These are phyloP conservation scores for Pythium aphanidermatum DNA, from an alignment of 352 stramenopile species.

Conservation along the genomic window DNA sequence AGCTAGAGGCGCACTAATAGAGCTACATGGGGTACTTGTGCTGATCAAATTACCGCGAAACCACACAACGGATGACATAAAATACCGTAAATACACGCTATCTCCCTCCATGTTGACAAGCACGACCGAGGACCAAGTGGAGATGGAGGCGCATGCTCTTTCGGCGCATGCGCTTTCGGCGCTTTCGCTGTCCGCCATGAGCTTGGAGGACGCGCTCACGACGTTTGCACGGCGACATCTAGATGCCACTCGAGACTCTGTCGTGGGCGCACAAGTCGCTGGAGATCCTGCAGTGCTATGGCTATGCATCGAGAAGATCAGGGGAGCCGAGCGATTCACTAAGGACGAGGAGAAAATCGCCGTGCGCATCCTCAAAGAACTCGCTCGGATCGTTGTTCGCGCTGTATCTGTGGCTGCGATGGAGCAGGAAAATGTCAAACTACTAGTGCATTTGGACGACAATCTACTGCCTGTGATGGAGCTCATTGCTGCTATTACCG, in stretches of 20 bases:
- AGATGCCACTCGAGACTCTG: background rate
- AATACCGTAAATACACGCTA: too few relatives aligned
- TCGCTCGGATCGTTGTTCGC: conserved; percentile 14
- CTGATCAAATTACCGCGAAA: too few relatives aligned
- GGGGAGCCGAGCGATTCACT: background rate
- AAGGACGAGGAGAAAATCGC: conserved; percentile 11
- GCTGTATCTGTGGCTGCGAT: background rate
- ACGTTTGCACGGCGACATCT: background rate
- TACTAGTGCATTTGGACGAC: conserved; percentile 21
- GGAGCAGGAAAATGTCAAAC: conserved; percentile 9
- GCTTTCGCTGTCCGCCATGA: too few relatives aligned
- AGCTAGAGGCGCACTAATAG: conserved; percentile 20
- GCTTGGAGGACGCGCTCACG: too few relatives aligned
- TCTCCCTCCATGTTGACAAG: too few relatives aligned
- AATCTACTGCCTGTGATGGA: conserved; percentile 18
- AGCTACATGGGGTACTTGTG: conserved; percentile 3
- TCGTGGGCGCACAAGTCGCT: conserved; percentile 5
- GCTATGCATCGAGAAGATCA: background rate
- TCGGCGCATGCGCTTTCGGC: too few relatives aligned
- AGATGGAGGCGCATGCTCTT: too few relatives aligned
- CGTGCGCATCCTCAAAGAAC: conserved; percentile 16
- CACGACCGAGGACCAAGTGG: too few relatives aligned
- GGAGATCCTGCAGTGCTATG: conserved; percentile 2
- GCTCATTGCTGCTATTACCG: conserved; percentile 6
- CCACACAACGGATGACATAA: too few relatives aligned